A percentile compares a stretch with the other conserved stretches of the same genome.
phyloP scores from a whole-genome alignment of 139 green algal genomes.

The Chlamydomonas eustigma region DNA sequence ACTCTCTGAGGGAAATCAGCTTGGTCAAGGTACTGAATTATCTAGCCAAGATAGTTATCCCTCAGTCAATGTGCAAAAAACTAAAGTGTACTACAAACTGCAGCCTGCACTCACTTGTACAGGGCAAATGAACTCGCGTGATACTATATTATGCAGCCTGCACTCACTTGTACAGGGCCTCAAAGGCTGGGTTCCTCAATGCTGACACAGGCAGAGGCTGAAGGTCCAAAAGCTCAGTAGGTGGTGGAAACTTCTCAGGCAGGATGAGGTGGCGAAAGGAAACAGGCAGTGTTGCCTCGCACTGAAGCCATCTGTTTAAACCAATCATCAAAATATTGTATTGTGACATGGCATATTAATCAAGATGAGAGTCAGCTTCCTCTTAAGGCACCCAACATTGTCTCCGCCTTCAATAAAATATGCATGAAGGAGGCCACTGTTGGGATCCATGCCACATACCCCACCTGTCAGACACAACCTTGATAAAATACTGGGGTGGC shows the following conservation, averaged over 20 bases:
- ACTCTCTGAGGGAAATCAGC: conserved; percentile 10
- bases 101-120: not conserved
- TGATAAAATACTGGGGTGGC: conserved; percentile 96
- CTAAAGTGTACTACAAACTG: not conserved
- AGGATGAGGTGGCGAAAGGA: conserved; percentile 93
- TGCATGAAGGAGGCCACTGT: not conserved
- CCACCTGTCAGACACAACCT: conserved; percentile 48
- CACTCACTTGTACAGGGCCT: conserved; percentile 69
- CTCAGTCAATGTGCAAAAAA: not conserved
- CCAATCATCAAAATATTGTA: too few relatives aligned
- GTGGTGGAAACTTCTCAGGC: conserved; percentile 91
- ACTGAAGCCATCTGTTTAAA: conserved; percentile 82
- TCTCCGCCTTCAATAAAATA: too few relatives aligned
- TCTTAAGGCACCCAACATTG: too few relatives aligned
- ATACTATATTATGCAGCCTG: not conserved
- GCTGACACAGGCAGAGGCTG: conserved; percentile 90
- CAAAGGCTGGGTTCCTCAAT: conserved; percentile 82
- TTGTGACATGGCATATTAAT: too few relatives aligned
- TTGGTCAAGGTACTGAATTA: not conserved
- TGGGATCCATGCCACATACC: not conserved
- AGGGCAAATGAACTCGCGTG: not conserved
- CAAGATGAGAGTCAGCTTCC: too few relatives aligned
- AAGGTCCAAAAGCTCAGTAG: conserved; percentile 96
- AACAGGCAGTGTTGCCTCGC: conserved; percentile 81
- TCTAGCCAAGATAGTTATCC: conserved; percentile 5